phyloP scores from a whole-genome alignment of 2,329 filamentous ascomycete genomes.

The Talaromyces verruculosus region DNA sequence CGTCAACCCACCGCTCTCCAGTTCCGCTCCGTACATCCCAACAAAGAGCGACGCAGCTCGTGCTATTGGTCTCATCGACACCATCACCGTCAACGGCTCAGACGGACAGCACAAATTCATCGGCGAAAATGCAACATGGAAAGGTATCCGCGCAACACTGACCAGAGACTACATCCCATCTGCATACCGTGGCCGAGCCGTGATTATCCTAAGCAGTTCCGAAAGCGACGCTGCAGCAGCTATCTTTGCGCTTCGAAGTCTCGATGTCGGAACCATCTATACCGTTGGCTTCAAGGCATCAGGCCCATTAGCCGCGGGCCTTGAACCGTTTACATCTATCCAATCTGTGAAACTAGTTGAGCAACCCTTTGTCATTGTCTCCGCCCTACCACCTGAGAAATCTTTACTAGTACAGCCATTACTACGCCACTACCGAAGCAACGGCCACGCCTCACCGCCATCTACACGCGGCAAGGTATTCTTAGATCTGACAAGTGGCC shows the following conservation, averaged over 20 bases:
- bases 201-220: conserved; percentile 70
- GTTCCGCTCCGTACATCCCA: conserved; percentile 60
- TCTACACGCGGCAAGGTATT: conserved; percentile 65
- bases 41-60: conserved; percentile 72
- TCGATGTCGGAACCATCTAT: conserved; percentile 76
- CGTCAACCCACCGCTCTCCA: conserved; percentile 68
- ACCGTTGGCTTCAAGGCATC: conserved; percentile 74
- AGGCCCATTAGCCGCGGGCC: conserved; percentile 60
- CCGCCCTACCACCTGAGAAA: conserved; percentile 75
- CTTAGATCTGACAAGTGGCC: conserved; percentile 71
- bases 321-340: conserved; percentile 66
- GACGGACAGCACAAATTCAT: conserved; percentile 59
- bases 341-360: conserved; percentile 79
- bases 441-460: conserved; percentile 39
- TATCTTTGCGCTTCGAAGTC: conserved; percentile 74
- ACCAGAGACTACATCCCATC: conserved; percentile 80
- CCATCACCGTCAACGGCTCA: conserved; percentile 65
- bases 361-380: conserved; percentile 78
- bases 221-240: conserved; percentile 74
- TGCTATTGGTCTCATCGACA: conserved; percentile 78
- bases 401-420: conserved; percentile 75
- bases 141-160: conserved; percentile 77
- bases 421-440: conserved; percentile 66
- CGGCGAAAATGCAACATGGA: conserved; percentile 82
- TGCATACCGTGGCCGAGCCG: conserved; percentile 73